Evolutionary conservation across 768 basidiomycete species (phyloP).

Genomic region (Suillus weaverae): DNA sequence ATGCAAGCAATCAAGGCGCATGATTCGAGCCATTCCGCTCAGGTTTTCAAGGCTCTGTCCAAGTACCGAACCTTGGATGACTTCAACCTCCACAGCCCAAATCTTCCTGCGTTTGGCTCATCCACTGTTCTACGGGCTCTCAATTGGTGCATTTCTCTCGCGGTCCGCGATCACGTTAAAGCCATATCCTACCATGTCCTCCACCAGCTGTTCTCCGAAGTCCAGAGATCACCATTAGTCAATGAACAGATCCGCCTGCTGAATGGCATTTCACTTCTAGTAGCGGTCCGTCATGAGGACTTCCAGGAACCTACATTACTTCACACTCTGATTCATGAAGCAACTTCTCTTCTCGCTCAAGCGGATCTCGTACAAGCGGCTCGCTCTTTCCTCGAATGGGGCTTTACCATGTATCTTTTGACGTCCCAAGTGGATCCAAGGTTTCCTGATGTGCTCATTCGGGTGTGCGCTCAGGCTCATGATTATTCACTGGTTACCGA

Average conservation of each 20-base stretch:
- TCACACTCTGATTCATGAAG: constrained; percentile 66
- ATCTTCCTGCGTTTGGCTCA: constrained; percentile 59
- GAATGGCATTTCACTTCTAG: constrained; percentile 72
- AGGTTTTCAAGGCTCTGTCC: constrained; percentile 51
- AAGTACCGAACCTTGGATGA: constrained; percentile 49
- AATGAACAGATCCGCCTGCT: constrained; percentile 81
- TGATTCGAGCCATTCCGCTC: constrained; percentile 36
- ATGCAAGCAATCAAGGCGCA: constrained; percentile 40
- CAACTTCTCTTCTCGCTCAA: constrained; percentile 64
- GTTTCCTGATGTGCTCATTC: constrained; percentile 67
- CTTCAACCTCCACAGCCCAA: constrained; percentile 60
- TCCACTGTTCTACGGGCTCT: constrained; percentile 53
- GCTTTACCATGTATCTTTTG: constrained; percentile 52
- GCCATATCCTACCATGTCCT: constrained; percentile 77
- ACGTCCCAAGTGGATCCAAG: constrained; percentile 44
- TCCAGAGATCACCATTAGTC: constrained; percentile 69
- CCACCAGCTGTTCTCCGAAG: constrained; percentile 65
- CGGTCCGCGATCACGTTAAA: constrained; percentile 43
- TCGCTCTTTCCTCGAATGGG: constrained; percentile 81
- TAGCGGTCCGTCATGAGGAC: constrained; percentile 56
- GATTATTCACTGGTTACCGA: constrained; percentile 44
- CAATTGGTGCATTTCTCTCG: constrained; percentile 53
- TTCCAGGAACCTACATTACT: constrained; percentile 63
- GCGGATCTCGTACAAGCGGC: constrained; percentile 65
- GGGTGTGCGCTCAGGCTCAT: constrained; percentile 61